Percentiles rank a stretch among this genome's conserved stretches.
Conservation (phyloP, 345 rosid species). For the Hypericum perforatum region DNA sequence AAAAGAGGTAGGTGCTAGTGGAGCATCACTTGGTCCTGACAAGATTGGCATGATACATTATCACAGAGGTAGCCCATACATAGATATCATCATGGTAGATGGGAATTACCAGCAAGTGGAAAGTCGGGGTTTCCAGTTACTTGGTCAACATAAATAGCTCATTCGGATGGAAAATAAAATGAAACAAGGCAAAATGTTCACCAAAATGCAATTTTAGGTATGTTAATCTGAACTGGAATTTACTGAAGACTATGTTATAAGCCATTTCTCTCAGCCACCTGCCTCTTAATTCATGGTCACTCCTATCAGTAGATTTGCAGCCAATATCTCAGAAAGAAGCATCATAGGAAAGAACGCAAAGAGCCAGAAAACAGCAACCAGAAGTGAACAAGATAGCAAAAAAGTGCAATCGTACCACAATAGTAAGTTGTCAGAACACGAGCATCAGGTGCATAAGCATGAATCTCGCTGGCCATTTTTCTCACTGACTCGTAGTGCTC, state of each 20-base stretch:
- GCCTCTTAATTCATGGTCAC: too few relatives aligned
- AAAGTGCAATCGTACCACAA: constrained; percentile 44
- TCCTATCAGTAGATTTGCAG: not conserved
- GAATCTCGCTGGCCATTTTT: constrained; percentile 77
- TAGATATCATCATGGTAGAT: not conserved
- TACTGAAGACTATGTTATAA: too few relatives aligned
- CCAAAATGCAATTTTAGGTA: too few relatives aligned
- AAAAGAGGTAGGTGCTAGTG: constrained; percentile 81
- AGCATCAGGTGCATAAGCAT: constrained; percentile 87
- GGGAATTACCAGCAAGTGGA: too few relatives aligned
- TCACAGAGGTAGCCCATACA: constrained; percentile 11
- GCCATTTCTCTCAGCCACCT: too few relatives aligned
- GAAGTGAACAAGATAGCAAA: constrained; percentile 1
- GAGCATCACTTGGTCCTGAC: constrained; percentile 79
- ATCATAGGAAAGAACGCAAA: not conserved
- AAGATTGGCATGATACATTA: not conserved
- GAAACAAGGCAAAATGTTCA: too few relatives aligned
- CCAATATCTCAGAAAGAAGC: not conserved
- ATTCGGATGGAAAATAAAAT: too few relatives aligned
- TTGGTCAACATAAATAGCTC: too few relatives aligned
- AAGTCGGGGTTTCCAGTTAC: too few relatives aligned
- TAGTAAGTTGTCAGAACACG: constrained; percentile 90
- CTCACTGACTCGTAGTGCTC: constrained; percentile 75
- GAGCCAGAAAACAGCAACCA: not conserved
- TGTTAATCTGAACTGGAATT: too few relatives aligned